phyloP scores from a whole-genome alignment of 768 basidiomycete species.

The Amylocystis lapponica region DNA sequence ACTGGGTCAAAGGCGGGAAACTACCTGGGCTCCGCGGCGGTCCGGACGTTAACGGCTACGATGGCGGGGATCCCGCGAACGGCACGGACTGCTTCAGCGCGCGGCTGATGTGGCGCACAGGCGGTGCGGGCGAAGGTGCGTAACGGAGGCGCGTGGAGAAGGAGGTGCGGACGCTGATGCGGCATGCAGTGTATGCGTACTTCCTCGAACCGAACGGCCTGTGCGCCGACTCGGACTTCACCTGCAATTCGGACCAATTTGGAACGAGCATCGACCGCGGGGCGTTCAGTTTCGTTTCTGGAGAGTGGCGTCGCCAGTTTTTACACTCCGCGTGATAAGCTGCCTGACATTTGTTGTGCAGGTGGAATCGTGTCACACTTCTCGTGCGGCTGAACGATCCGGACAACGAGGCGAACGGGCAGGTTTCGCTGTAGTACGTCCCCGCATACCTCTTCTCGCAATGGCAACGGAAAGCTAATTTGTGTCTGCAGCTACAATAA shows the following conservation, averaged over 20 bases:
- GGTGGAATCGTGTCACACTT: slow-evolving; percentile 70
- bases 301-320: slow-evolving; percentile 53
- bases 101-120: slow-evolving; percentile 69
- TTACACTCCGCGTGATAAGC: too few species aligned
- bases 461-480: neutral
- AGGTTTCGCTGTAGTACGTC: slow-evolving; percentile 61
- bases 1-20: slow-evolving; percentile 76
- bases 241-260: slow-evolving; percentile 64
- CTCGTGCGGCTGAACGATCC: slow-evolving; percentile 76
- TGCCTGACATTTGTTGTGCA: slow-evolving; percentile 17
- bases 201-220: slow-evolving; percentile 58
- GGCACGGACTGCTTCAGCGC: slow-evolving; percentile 70
- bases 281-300: slow-evolving; percentile 53
- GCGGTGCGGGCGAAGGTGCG: slow-evolving; percentile 66
- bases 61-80: slow-evolving; percentile 58
- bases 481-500: slow-evolving; percentile 57
- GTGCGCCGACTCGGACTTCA: slow-evolving; percentile 48
- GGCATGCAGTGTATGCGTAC: slow-evolving; percentile 67
- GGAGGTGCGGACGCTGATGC: slow-evolving; percentile 2
- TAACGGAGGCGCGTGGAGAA: slow-evolving; percentile 3
- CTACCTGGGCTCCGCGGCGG: slow-evolving; percentile 75
- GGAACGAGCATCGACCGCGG: slow-evolving; percentile 73
- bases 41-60: slow-evolving; percentile 53
- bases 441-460: neutral
- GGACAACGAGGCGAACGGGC: slow-evolving; percentile 63